Conservation (phyloP, 352 stramenopile species). For the Phytopythium sindhum region DNA sequence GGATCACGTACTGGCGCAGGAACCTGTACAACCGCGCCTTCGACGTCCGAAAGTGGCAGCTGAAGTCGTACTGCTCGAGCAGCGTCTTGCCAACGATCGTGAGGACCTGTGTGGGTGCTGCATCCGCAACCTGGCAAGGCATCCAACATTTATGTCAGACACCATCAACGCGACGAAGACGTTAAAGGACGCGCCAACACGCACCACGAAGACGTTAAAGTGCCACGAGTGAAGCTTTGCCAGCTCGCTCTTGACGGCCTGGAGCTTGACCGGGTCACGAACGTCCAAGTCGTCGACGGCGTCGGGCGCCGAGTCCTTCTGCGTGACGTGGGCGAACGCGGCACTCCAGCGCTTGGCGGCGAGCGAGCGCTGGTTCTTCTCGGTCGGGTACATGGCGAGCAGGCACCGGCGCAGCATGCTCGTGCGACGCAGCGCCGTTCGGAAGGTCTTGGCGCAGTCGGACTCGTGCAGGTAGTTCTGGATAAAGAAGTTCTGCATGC, state of each 20-base stretch:
- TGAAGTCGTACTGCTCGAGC: conserved; percentile 68
- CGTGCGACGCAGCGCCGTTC: conserved; percentile 58
- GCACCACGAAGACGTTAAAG: conserved; percentile 70
- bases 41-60: conserved; percentile 55
- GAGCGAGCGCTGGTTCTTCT: conserved; percentile 26
- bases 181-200: neutral
- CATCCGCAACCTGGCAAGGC: conserved; percentile 32
- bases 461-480: conserved; percentile 84
- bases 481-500: conserved; percentile 84
- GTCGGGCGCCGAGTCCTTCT: conserved; percentile 16
- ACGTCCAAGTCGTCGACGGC: conserved; percentile 24
- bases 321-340: conserved; percentile 30
- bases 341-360: conserved; percentile 34
- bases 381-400: conserved; percentile 60
- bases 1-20: conserved; percentile 48
- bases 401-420: conserved; percentile 73
- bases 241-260: conserved; percentile 49
- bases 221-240: conserved; percentile 55
- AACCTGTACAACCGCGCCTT: conserved; percentile 52
- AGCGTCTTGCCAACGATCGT: conserved; percentile 73
- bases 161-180: neutral
- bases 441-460: conserved; percentile 67
- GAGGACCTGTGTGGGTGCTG: conserved; percentile 52
- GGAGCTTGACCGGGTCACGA: conserved; percentile 36
- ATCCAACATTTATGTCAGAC: neutral